Evolutionary conservation across 2,329 filamentous ascomycete genomes (phyloP).

Genomic region (Hypoxylon sp.): DNA sequence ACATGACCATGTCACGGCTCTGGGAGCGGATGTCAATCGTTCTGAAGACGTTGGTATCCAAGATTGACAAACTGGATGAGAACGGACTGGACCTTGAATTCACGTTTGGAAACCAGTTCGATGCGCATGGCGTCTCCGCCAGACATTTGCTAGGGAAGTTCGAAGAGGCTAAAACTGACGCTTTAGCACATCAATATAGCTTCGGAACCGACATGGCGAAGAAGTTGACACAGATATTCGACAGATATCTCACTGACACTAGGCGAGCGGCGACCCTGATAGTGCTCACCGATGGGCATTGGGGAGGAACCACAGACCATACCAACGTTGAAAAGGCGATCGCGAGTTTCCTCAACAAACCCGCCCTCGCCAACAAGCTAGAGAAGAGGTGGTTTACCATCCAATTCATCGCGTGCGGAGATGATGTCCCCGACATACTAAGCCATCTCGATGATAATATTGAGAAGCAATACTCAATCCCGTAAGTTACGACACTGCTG

Average conservation of each 20-base stretch:
- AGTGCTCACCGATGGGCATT: slow-evolving; percentile 11
- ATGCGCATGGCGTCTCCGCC: neutral
- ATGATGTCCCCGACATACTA: slow-evolving; percentile 4
- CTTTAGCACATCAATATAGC: neutral
- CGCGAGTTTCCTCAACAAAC: slow-evolving; percentile 13
- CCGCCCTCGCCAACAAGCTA: slow-evolving; percentile 3
- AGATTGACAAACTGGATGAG: slow-evolving; percentile 16
- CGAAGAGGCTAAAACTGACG: slow-evolving; percentile 5
- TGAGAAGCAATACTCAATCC: slow-evolving; percentile 10
- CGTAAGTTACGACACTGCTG: slow-evolving; percentile 7
- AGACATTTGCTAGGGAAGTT: slow-evolving; percentile 11
- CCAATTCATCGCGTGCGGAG: slow-evolving; percentile 17
- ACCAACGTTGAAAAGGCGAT: slow-evolving; percentile 7
- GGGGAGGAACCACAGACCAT: slow-evolving; percentile 1
- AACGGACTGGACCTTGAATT: slow-evolving; percentile 27
- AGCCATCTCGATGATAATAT: slow-evolving; percentile 14
- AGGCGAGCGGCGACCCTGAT: slow-evolving; percentile 13
- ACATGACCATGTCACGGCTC: slow-evolving; percentile 13
- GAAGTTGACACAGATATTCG: slow-evolving; percentile 16
- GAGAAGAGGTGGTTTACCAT: slow-evolving; percentile 27
- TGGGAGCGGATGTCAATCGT: slow-evolving; percentile 12
- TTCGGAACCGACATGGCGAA: slow-evolving; percentile 17
- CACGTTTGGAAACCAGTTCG: slow-evolving; percentile 15
- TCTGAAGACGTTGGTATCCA: slow-evolving; percentile 20
- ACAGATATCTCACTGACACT: slow-evolving; percentile 2